Evolutionary conservation across 306 rosid genomes (phyloP), one percentile per base, ranked within the genome.

Genomic region (Gillenia trifoliata): DNA sequence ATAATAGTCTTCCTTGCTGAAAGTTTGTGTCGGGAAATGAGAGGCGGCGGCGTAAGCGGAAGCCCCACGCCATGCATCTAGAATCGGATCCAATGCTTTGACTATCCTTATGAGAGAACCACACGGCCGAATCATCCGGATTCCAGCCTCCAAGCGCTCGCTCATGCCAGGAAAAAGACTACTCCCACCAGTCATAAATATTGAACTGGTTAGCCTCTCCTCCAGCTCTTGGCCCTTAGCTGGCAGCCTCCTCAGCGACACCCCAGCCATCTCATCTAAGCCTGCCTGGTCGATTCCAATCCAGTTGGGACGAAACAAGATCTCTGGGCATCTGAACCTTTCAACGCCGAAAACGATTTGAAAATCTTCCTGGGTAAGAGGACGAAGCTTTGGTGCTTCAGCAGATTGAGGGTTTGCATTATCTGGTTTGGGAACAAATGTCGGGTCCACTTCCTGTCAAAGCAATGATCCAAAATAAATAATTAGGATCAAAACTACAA

Each of bases 61-160:
- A 45, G 98, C 99, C 5, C 99, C 98, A 4, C 97, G 91, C 99
- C 99, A 92, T 30, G 99, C 99, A 38, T 94, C 99, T 80, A 92
- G 83, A 66, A 85, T 83, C 2, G 99, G 96, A 82, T 92, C 97
- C 82, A 86, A 59, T 26, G 98, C 98, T 72, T 87, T 87, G 68
- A 85, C 96, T 68, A 95, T 79, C 66, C 77, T 88, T 72, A 95
- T 85, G 66, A 90, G 91, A 0, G 97, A 78, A 33, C 99, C 98
- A 2, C 88, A 86, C 0, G 95, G 97, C 81, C 96, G 80, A 15
- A 87, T 87, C 99, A 92, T 90, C 76, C 93, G 93, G 71, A 92
- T 87, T 76, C 92, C 89, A 8, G 96, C 92, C 79, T 86, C 96
- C 40, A 95, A 85, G 66, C 99, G 93, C 77, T 90, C 91, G 13